Evolutionary conservation across 1,284 basidiomycete species (phyloP).

Genomic region (Trametes hirsuta): DNA sequence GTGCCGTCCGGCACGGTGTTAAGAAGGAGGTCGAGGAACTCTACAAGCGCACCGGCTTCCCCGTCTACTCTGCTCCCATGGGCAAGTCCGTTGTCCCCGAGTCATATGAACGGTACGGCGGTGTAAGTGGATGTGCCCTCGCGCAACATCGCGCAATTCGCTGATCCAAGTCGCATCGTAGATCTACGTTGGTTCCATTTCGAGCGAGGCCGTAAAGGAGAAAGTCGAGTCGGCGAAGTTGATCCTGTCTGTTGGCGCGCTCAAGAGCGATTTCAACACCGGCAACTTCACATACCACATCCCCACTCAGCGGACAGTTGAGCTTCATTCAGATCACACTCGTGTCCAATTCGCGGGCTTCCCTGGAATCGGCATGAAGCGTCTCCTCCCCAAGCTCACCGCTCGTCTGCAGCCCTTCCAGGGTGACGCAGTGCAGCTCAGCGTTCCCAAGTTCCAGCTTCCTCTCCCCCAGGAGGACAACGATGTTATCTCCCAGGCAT

Average conservation of each 20-base stretch:
- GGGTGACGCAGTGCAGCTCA: conserved; percentile 42
- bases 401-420: conserved; percentile 51
- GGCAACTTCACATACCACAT: conserved; percentile 82
- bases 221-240: conserved; percentile 85
- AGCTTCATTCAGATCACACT: conserved; percentile 86
- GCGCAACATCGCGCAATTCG: conserved; percentile 1
- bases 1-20: conserved; percentile 81
- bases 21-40: conserved; percentile 72
- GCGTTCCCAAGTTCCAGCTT: conserved; percentile 52
- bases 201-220: conserved; percentile 71
- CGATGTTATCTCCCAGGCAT: conserved; percentile 69
- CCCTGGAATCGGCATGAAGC: conserved; percentile 72
- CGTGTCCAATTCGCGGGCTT: conserved; percentile 67
- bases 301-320: conserved; percentile 61
- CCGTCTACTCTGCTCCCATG: conserved; percentile 87
- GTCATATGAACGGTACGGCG: conserved; percentile 83
- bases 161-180: conserved; percentile 29
- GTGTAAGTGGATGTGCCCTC: conserved; percentile 52
- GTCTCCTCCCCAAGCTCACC: conserved; percentile 70
- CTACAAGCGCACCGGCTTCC: conserved; percentile 70
- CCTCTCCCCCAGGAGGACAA: conserved; percentile 53
- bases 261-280: conserved; percentile 92
- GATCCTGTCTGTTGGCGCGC: conserved; percentile 79
- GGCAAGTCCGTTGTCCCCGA: conserved; percentile 87
- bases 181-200: conserved; percentile 85